phyloP scores from a whole-genome alignment of 176 grass and related monocot species.

The Guadua angustifolia region DNA sequence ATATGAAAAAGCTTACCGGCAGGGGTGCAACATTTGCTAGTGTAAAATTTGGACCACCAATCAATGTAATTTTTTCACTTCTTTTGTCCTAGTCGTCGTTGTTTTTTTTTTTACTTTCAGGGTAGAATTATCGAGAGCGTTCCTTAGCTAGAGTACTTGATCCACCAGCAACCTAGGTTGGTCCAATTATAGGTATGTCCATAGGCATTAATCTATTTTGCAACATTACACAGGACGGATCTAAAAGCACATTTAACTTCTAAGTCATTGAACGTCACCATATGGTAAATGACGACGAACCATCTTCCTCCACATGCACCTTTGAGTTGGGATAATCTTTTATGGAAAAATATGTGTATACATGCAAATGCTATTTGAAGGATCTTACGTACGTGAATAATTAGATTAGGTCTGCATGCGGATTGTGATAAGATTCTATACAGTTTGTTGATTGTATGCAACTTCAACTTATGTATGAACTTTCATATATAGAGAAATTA shows the following conservation, averaged over 20 bases:
- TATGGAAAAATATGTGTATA: too few species aligned
- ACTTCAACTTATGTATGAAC: too few species aligned
- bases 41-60: constrained; percentile 48
- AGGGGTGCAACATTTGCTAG: constrained; percentile 35
- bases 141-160: constrained; percentile 19
- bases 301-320: too few species aligned
- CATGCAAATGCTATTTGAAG: too few species aligned
- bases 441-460: too few species aligned
- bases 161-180: constrained; percentile 15
- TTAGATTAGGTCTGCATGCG: too few species aligned
- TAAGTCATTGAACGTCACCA: not conserved
- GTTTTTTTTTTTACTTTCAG: constrained; percentile 47
- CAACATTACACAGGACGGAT: not conserved
- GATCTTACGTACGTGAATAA: too few species aligned
- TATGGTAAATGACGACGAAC: not conserved
- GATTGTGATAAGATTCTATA: too few species aligned
- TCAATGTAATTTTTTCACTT: constrained; percentile 16
- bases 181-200: constrained; percentile 11
- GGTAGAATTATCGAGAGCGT: constrained; percentile 26
- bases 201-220: constrained; percentile 19
- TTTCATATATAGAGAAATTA: too few species aligned
- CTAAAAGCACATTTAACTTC: not conserved
- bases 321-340: too few species aligned
- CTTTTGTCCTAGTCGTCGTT: constrained; percentile 16
- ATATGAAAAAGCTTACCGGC: constrained; percentile 4